These are phyloP conservation scores for Aciculosporium take DNA, from an alignment of 2,329 filamentous ascomycete genomes.

Conservation along the genomic window DNA sequence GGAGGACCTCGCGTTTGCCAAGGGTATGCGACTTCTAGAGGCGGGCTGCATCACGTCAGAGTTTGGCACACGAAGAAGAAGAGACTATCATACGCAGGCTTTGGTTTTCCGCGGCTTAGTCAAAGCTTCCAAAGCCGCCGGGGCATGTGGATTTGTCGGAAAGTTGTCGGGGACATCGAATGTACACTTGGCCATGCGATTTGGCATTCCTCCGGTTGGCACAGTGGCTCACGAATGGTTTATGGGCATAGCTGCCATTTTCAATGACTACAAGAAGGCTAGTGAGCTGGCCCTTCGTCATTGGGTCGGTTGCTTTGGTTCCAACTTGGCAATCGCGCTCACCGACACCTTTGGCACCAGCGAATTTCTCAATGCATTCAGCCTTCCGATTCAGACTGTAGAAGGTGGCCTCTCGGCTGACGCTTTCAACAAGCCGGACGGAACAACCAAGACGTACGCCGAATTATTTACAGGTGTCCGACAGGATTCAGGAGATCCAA, in stretches of 20 bases:
- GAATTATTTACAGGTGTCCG: conserved; percentile 71
- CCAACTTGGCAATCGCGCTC: conserved; percentile 70
- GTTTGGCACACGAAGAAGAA: conserved; percentile 76
- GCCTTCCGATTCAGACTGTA: conserved; percentile 41
- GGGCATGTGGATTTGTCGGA: conserved; percentile 50
- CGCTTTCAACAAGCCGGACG: conserved; percentile 25
- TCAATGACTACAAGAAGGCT: conserved; percentile 67
- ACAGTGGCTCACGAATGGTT: conserved; percentile 97
- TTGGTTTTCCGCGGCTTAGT: conserved; percentile 79
- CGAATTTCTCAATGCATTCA: conserved; percentile 75
- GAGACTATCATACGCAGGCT: conserved; percentile 91
- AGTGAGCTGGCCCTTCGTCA: conserved; percentile 74
- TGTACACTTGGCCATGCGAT: conserved; percentile 91
- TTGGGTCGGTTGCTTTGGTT: conserved; percentile 86
- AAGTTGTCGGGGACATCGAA: conserved; percentile 84
- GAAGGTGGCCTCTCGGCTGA: conserved; percentile 27
- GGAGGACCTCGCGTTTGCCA: conserved; percentile 68
- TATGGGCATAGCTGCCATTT: conserved; percentile 93
- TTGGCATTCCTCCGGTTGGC: conserved; percentile 69
- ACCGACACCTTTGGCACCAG: conserved; percentile 95
- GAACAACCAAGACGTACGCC: conserved; percentile 52
- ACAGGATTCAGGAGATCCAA: conserved; percentile 81
- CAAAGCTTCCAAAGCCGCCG: conserved; percentile 58
- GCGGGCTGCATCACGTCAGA: conserved; percentile 83
- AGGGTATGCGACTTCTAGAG: conserved; percentile 64